phyloP scores from a whole-genome alignment of 495 filamentous ascomycete genomes.

The Chlorociboria aeruginascens region DNA sequence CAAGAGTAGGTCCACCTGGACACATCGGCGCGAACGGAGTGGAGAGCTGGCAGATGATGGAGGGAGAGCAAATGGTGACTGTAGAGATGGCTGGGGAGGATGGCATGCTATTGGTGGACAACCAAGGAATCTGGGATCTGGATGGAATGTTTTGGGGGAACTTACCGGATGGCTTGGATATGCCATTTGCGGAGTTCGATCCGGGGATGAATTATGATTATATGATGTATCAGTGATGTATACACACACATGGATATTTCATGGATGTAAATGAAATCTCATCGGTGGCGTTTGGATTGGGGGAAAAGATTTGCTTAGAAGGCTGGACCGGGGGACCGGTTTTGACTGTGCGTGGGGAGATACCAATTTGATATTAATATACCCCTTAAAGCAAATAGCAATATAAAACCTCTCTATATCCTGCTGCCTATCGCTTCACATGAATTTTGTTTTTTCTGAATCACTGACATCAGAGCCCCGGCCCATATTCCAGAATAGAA shows the following conservation, averaged over 20 bases:
- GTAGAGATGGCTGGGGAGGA: constrained; percentile 35
- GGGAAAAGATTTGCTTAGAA: background rate
- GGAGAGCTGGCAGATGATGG: background rate
- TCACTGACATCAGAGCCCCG: too few relatives aligned
- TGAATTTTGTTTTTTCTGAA: too few relatives aligned
- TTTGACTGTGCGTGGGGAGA: background rate
- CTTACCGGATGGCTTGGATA: constrained; percentile 18
- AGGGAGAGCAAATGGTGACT: background rate
- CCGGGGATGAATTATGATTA: constrained; percentile 18
- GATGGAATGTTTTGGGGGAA: constrained; percentile 28
- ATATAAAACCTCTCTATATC: too few relatives aligned
- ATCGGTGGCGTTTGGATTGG: background rate
- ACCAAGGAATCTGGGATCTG: constrained; percentile 43
- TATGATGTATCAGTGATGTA: constrained; percentile 15
- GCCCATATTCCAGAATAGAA: background rate
- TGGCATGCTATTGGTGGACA: constrained; percentile 40
- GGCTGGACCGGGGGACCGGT: background rate
- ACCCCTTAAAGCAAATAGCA: too few relatives aligned
- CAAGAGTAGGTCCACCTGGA: constrained; percentile 8
- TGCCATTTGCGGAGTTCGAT: constrained; percentile 18
- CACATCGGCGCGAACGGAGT: background rate
- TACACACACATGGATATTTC: background rate
- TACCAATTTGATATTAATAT: background rate
- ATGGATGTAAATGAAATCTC: background rate
- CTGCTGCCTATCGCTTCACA: too few relatives aligned